Evolutionary conservation across 2,329 filamentous ascomycete genomes (phyloP).

Genomic region (Didymella sp.): DNA sequence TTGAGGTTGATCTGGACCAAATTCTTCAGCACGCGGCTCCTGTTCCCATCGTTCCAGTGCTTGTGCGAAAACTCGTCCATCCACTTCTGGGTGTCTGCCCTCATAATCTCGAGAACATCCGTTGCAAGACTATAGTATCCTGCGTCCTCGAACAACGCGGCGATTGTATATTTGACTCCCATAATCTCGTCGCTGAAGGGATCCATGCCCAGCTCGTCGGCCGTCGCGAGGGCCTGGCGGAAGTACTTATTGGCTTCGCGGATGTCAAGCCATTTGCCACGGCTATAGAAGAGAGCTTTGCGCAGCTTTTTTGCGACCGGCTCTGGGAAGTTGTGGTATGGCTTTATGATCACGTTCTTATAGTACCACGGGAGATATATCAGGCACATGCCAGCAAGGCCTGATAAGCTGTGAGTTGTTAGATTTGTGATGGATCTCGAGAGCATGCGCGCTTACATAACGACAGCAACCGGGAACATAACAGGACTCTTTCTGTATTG

Average conservation of each 20-base stretch:
- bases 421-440: conserved; percentile 1
- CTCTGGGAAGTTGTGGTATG: conserved; percentile 68
- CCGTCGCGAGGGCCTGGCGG: conserved; percentile 76
- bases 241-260: conserved; percentile 84
- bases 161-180: conserved; percentile 84
- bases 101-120: conserved; percentile 78
- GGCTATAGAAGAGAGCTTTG: conserved; percentile 83
- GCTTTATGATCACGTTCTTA: conserved; percentile 54
- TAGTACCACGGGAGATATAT: conserved; percentile 58
- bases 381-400: conserved; percentile 48
- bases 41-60: conserved; percentile 52
- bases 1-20: conserved; percentile 80
- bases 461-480: conserved; percentile 46
- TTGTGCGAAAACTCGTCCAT: conserved; percentile 54
- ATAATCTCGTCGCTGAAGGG: conserved; percentile 90
- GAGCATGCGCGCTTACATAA: conserved; percentile 25
- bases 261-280: conserved; percentile 69
- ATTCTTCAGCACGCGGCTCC: conserved; percentile 74
- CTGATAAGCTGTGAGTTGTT: conserved; percentile 43
- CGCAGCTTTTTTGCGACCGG: conserved; percentile 79
- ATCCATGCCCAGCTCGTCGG: conserved; percentile 77
- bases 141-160: conserved; percentile 79
- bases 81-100: conserved; percentile 68
- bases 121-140: conserved; percentile 73
- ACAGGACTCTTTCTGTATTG: conserved; percentile 51